A percentile compares a stretch with the other conserved stretches of the same genome.
Conservation (phyloP, 768 basidiomycete genomes). For the Lactifluus rugatus region DNA sequence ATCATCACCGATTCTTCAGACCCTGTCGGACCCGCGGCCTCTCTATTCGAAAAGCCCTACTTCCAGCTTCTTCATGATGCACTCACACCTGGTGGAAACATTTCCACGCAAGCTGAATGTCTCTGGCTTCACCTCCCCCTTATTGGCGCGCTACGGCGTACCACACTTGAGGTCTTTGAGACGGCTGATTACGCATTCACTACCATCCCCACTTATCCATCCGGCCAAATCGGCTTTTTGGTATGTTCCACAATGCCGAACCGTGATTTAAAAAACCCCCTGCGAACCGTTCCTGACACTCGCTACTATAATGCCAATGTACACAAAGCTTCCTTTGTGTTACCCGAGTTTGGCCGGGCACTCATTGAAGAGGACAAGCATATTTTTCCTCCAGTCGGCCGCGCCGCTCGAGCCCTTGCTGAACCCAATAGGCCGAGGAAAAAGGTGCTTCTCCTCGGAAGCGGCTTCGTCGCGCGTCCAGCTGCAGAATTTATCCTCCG, state of each 20-base stretch:
- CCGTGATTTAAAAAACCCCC: slow-evolving; percentile 60
- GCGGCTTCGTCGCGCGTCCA: slow-evolving; percentile 93
- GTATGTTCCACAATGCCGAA: slow-evolving; percentile 71
- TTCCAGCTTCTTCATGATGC: slow-evolving; percentile 91
- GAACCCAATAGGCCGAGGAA: slow-evolving; percentile 43
- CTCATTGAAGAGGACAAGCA: slow-evolving; percentile 65
- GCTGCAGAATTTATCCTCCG: slow-evolving; percentile 90
- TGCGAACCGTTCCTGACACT: slow-evolving; percentile 61
- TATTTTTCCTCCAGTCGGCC: slow-evolving; percentile 67
- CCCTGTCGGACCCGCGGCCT: slow-evolving; percentile 89
- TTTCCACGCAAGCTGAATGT: slow-evolving; percentile 94
- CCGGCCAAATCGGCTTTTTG: slow-evolving; percentile 96
- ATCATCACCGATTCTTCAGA: slow-evolving; percentile 99
- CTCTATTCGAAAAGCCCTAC: slow-evolving; percentile 95
- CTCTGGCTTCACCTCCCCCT: slow-evolving; percentile 89
- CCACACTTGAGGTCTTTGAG: slow-evolving; percentile 67
- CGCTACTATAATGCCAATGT: slow-evolving; percentile 79
- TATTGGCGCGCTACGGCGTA: slow-evolving; percentile 64
- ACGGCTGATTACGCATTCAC: slow-evolving; percentile 86
- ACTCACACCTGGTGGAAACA: slow-evolving; percentile 79
- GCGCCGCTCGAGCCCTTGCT: slow-evolving; percentile 39
- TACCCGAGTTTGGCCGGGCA: slow-evolving; percentile 85
- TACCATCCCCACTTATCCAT: slow-evolving; percentile 95
- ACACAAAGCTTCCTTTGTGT: slow-evolving; percentile 74
- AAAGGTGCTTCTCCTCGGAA: slow-evolving; percentile 82